A percentile compares a stretch with the other conserved stretches of the same genome.
These are phyloP conservation scores for Penicillium cosmopolitanum DNA, from an alignment of 495 filamentous ascomycete species.

Conservation along the genomic window DNA sequence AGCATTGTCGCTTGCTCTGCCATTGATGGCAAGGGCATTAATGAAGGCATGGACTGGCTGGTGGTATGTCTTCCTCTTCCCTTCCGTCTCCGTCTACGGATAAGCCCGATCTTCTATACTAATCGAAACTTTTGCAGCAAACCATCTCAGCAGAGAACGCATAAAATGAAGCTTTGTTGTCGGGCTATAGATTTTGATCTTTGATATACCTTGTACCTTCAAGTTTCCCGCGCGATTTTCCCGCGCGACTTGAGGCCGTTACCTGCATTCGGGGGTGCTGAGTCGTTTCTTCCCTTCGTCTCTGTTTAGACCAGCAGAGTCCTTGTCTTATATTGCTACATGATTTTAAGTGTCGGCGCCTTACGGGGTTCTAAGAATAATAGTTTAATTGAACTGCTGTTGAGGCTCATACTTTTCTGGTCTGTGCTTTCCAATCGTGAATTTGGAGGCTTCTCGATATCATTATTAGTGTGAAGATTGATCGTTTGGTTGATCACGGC, in stretches of 20 bases:
- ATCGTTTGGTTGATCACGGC: too few species aligned
- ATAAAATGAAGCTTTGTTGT: conserved; percentile 42
- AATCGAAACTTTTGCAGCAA: conserved; percentile 36
- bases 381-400: conserved; percentile 42
- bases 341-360: conserved; percentile 25
- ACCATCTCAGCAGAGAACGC: conserved; percentile 53
- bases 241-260: conserved; percentile 19
- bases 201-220: conserved; percentile 39
- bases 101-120: conserved; percentile 14
- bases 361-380: conserved; percentile 38
- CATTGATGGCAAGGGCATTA: conserved; percentile 90
- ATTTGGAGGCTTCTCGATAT: too few species aligned
- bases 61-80: conserved; percentile 66
- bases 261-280: conserved; percentile 28
- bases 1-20: conserved; percentile 97
- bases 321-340: conserved; percentile 49
- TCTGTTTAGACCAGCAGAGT: conserved; percentile 28
- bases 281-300: conserved; percentile 31
- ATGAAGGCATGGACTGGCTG: conserved; percentile 98
- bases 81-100: neutral
- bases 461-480: too few species aligned
- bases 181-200: conserved; percentile 41
- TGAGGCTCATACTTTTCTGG: conserved; percentile 2
- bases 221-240: too few species aligned
- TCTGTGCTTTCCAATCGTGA: too few species aligned